Evolutionary conservation across 148 eudicot genomes (phyloP).

Genomic region (Hydrangea macrophylla): DNA sequence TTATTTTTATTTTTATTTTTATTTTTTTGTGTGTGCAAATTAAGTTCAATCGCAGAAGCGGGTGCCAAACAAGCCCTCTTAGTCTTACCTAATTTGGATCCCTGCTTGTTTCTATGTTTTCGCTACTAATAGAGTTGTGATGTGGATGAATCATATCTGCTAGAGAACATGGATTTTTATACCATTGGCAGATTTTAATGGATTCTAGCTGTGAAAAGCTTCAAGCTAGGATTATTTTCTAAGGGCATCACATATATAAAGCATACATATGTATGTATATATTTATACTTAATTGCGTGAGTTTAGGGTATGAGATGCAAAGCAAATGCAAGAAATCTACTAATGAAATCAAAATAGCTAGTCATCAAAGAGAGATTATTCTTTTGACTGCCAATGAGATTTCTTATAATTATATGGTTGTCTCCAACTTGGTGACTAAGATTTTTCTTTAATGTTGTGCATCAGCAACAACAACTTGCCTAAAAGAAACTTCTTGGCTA

Average conservation of each 20-base stretch:
- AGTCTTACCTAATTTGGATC: neutral
- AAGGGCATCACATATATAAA: neutral
- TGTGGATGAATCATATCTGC: neutral
- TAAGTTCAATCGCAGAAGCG: too few species aligned
- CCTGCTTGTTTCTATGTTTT: neutral
- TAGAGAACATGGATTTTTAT: neutral
- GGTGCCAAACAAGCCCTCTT: too few species aligned
- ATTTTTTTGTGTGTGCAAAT: too few species aligned
- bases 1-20: neutral
- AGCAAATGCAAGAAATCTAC: neutral
- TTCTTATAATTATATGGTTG: neutral
- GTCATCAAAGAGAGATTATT: neutral
- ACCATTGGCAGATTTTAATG: neutral
- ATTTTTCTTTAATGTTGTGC: neutral
- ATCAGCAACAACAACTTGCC: neutral
- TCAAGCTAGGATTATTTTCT: neutral
- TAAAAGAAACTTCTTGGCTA: too few species aligned
- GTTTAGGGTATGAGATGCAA: neutral
- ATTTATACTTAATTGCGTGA: neutral
- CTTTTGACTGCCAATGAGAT: conserved; percentile 1
- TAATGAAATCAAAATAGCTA: neutral
- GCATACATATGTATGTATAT: too few species aligned
- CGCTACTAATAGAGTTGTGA: neutral
- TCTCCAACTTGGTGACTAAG: neutral
- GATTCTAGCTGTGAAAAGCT: neutral